These are phyloP conservation scores for Diaporthe sp. DNA, from an alignment of 2,329 filamentous ascomycete species.

Conservation along the genomic window DNA sequence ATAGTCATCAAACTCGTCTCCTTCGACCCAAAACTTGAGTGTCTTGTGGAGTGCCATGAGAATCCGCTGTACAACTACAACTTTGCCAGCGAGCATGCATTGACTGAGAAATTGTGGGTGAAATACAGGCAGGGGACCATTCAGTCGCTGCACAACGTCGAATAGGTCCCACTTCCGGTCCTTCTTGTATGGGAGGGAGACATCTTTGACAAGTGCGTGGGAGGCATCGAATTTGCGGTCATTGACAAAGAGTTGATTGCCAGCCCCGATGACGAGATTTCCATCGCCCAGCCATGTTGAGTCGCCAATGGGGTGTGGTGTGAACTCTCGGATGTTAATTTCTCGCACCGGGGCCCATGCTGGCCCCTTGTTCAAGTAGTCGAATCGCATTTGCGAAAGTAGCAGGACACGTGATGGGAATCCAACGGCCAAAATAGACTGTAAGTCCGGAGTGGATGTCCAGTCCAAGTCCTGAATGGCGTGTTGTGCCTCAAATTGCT, in stretches of 20 bases:
- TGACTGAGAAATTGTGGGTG: constrained; percentile 93
- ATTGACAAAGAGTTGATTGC: constrained; percentile 91
- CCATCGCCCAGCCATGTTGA: constrained; percentile 92
- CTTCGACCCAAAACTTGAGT: constrained; percentile 86
- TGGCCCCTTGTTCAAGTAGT: constrained; percentile 90
- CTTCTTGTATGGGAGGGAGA: constrained; percentile 63
- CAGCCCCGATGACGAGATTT: constrained; percentile 87
- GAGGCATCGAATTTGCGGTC: constrained; percentile 80
- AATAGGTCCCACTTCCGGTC: constrained; percentile 78
- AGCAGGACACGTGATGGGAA: constrained; percentile 89
- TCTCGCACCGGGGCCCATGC: constrained; percentile 90
- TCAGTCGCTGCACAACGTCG: constrained; percentile 84
- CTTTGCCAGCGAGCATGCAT: constrained; percentile 86
- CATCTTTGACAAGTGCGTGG: constrained; percentile 69
- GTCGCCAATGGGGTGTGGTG: constrained; percentile 91
- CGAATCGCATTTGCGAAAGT: constrained; percentile 89
- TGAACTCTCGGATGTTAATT: constrained; percentile 84
- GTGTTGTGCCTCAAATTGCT: constrained; percentile 80
- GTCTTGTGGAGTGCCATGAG: constrained; percentile 80
- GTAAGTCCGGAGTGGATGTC: constrained; percentile 91
- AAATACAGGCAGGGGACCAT: constrained; percentile 89
- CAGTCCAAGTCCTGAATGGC: constrained; percentile 90
- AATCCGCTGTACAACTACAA: constrained; percentile 77
- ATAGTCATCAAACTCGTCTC: constrained; percentile 84
- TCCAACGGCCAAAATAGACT: constrained; percentile 92